Evolutionary conservation across 2,329 filamentous ascomycete species (phyloP).

Genomic region (Aspergillus latus): DNA sequence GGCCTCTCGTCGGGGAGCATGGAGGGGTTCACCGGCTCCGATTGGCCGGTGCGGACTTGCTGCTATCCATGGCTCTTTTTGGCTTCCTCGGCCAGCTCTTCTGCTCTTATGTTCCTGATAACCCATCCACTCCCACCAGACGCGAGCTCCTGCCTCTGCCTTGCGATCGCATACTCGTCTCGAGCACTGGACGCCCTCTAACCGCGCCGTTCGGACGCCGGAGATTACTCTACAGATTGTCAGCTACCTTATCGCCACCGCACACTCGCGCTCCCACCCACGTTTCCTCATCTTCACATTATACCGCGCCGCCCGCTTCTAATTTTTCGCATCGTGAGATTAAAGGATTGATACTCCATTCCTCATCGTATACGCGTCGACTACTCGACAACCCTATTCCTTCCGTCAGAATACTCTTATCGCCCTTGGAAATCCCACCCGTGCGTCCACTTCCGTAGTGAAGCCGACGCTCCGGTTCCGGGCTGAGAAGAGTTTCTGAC

Average conservation of each 20-base stretch:
- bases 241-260: constrained; percentile 23
- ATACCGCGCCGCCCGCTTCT: neutral
- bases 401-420: constrained; percentile 30
- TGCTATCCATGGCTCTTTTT: constrained; percentile 23
- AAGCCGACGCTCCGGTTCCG: constrained; percentile 79
- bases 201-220: constrained; percentile 10
- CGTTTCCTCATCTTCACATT: constrained; percentile 1
- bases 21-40: constrained; percentile 35
- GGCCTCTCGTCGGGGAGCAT: constrained; percentile 37
- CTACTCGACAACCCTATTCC: constrained; percentile 11
- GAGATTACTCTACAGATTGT: constrained; percentile 13
- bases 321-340: neutral
- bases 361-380: constrained; percentile 19
- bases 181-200: constrained; percentile 2
- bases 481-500: constrained; percentile 50
- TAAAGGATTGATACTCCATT: neutral
- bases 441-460: constrained; percentile 75
- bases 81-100: neutral
- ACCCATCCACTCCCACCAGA: constrained; percentile 3
- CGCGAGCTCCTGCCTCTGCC: neutral
- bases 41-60: constrained; percentile 32
- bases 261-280: constrained; percentile 11
- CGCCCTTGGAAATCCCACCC: constrained; percentile 60
- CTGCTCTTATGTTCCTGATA: neutral
- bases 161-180: constrained; percentile 18